Evolutionary conservation across 2,329 filamentous ascomycete species (phyloP).

Genomic region (Trichoderma cornu-damae): DNA sequence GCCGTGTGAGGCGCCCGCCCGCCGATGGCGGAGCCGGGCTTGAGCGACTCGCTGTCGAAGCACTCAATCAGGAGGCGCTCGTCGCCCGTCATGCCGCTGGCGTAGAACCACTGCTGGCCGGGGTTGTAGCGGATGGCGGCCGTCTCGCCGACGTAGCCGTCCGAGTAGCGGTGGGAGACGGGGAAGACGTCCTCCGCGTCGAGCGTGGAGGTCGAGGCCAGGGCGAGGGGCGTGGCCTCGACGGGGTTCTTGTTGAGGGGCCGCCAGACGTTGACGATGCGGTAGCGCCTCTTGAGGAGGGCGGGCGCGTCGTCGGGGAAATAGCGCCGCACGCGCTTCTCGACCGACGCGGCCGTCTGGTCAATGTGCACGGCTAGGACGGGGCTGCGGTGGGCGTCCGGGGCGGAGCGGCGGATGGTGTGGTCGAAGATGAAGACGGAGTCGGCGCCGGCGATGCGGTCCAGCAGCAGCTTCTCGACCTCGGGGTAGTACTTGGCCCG

Average conservation of each 20-base stretch:
- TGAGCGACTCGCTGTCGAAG: constrained; percentile 60
- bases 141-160: constrained; percentile 66
- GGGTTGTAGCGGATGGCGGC: constrained; percentile 60
- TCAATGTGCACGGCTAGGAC: constrained; percentile 76
- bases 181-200: constrained; percentile 60
- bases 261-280: constrained; percentile 86
- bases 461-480: constrained; percentile 65
- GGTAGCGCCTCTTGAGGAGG: constrained; percentile 63
- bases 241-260: constrained; percentile 56
- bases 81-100: constrained; percentile 68
- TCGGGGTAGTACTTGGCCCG: constrained; percentile 75
- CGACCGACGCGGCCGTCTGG: constrained; percentile 65
- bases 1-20: constrained; percentile 67
- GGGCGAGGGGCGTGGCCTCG: constrained; percentile 62
- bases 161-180: constrained; percentile 65
- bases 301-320: constrained; percentile 63
- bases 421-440: constrained; percentile 78
- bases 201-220: constrained; percentile 60
- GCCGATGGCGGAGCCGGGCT: constrained; percentile 46
- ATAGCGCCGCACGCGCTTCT: constrained; percentile 62
- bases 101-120: constrained; percentile 70
- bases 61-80: constrained; percentile 76
- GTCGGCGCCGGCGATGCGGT: constrained; percentile 59
- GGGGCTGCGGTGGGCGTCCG: constrained; percentile 58
- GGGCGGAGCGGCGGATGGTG: constrained; percentile 66